Base-by-base conservation (phyloP, 2,329 filamentous ascomycete genomes). In the Neophaeococcomyces mojaviensis region DNA sequence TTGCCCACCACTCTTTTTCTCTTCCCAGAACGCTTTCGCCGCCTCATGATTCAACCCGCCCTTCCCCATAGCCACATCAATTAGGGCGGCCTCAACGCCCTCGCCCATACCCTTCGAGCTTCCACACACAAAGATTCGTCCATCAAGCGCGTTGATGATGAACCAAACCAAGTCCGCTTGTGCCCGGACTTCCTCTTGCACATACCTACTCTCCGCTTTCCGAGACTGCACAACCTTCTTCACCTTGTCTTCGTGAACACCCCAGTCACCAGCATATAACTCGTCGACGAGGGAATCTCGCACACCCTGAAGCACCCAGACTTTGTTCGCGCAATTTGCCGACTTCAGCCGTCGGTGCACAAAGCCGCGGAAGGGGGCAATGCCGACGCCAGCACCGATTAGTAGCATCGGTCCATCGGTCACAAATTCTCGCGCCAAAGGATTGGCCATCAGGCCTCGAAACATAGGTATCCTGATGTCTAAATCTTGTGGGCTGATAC, bases 121-220 rank as follows among this genome's bases (percentile, higher is more conserved):
- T 40, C 92, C 92, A 64, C 92, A 98, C 48, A 98, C 92, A 63
- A 98, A 98, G 43, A 97, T 82, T 43, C 92, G 82, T 1, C 92
- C 92, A 59, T 98, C 92, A n/a, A 97, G 74, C 2, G 88, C 82
- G 64, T 97, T 97, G 72, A 94, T 86, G 53, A 97, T 88, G 64
- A 88, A 94, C 92, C 92, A 98, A 13, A 97, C 90, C n/a, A 97
- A 77, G 61, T 97, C 92, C 1, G 89, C 87, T 64, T 97, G 92
- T 53, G 86, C 77, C 9, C 79, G 74, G 7, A 98, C 90, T 66
- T 97, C 92, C 59, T 98, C 92, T 63, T 98, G 92, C 2, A 98
- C 92, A 61, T 98, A 98, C 54, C 84, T 83, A 52, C 87, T 86
- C 56, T 88, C 84, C 37, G 85, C 86, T 39, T 74, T 76, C 43